These are phyloP conservation scores for Elymus sibiricus DNA, from an alignment of 176 grass and related monocot species.

Conservation along the genomic window DNA sequence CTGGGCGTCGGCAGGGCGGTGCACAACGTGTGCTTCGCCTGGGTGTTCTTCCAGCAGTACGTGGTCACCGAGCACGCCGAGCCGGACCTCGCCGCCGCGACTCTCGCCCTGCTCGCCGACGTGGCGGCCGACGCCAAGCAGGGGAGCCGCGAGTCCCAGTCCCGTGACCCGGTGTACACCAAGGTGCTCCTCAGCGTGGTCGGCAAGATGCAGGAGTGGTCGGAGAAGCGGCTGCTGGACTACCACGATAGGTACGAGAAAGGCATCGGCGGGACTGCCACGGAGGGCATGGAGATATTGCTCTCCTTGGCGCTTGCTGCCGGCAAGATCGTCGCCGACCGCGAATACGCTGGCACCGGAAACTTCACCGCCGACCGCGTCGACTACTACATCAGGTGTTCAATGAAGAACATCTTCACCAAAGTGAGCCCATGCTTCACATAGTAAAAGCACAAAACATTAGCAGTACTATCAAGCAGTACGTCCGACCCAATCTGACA, in stretches of 20 bases:
- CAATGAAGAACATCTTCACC: constrained; percentile 78
- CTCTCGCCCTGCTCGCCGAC: constrained; percentile 62
- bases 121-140: constrained; percentile 65
- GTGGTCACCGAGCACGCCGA: constrained; percentile 73
- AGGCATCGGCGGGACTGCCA: not conserved
- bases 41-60: constrained; percentile 84
- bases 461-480: not conserved
- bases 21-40: constrained; percentile 76
- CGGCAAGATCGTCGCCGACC: constrained; percentile 50
- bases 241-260: constrained; percentile 76
- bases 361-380: constrained; percentile 44
- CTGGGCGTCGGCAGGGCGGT: constrained; percentile 57
- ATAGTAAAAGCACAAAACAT: not conserved
- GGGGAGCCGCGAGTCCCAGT: constrained; percentile 24
- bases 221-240: constrained; percentile 75
- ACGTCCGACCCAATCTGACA: not conserved
- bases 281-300: constrained; percentile 59
- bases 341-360: constrained; percentile 11
- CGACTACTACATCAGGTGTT: constrained; percentile 77
- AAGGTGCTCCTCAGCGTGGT: constrained; percentile 58
- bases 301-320: constrained; percentile 55
- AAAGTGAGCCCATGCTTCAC: constrained; percentile 29
- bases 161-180: constrained; percentile 39
- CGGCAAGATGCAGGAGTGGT: constrained; percentile 73
- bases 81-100: constrained; percentile 58